These are phyloP conservation scores for Sordariomycetes sp. DNA, from an alignment of 2,329 filamentous ascomycete species.

Conservation along the genomic window DNA sequence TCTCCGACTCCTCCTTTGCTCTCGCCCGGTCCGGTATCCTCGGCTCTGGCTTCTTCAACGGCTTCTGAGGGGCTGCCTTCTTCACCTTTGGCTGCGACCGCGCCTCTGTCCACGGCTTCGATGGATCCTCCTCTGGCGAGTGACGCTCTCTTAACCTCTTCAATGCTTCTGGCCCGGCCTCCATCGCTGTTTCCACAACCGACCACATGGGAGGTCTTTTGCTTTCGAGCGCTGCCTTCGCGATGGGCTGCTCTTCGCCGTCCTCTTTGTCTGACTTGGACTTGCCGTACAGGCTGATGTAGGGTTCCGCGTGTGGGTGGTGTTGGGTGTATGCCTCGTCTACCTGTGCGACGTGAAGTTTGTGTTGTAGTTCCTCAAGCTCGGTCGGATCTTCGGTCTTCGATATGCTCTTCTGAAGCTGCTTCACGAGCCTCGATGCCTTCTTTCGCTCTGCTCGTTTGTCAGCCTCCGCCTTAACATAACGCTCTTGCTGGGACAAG, in stretches of 20 bases:
- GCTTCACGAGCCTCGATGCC: constrained; percentile 57
- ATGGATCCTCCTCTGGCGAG: constrained; percentile 10
- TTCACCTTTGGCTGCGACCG: too few species aligned
- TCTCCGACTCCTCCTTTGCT: constrained; percentile 13
- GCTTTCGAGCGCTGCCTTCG: constrained; percentile 31
- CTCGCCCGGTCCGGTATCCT: constrained; percentile 8
- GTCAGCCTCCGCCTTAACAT: background rate
- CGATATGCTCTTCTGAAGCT: constrained; percentile 49
- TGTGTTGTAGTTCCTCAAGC: constrained; percentile 37
- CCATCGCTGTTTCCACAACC: constrained; percentile 55
- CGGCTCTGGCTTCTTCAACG: constrained; percentile 7
- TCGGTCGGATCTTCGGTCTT: constrained; percentile 41
- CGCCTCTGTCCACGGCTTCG: too few species aligned
- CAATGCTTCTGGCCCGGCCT: constrained; percentile 41
- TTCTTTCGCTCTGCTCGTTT: constrained; percentile 58
- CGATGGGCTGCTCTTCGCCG: constrained; percentile 27
- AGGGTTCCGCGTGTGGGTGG: constrained; percentile 61
- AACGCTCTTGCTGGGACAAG: background rate
- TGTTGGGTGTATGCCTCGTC: constrained; percentile 69
- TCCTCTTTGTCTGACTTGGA: constrained; percentile 26
- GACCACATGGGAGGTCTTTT: constrained; percentile 57
- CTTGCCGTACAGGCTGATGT: constrained; percentile 51
- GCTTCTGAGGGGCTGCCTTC: constrained; percentile 8
- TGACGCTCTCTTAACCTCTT: constrained; percentile 46
- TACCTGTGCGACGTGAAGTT: constrained; percentile 61